phyloP scores from a whole-genome alignment of 2,329 filamentous ascomycete species.

The Lizonia empirigonia region DNA sequence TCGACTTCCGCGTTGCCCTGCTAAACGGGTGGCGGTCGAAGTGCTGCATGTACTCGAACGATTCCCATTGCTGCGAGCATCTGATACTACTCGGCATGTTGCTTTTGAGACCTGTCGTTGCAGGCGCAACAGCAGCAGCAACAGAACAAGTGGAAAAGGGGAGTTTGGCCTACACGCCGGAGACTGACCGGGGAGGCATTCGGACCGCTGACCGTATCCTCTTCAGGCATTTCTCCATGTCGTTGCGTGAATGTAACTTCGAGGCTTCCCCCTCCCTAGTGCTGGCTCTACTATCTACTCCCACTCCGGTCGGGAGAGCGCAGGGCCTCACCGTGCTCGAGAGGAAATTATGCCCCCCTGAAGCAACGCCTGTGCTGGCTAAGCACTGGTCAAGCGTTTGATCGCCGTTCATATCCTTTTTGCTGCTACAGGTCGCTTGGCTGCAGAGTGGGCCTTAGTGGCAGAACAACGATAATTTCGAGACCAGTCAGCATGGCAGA shows the following conservation, averaged over 20 bases:
- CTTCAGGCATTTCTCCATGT: conserved; percentile 23
- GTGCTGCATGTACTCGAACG: conserved; percentile 12
- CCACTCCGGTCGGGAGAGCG: conserved; percentile 25
- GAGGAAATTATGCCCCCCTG: conserved; percentile 43
- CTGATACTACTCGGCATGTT: neutral
- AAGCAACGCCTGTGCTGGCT: conserved; percentile 34
- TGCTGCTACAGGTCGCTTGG: conserved; percentile 23
- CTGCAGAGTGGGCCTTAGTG: neutral
- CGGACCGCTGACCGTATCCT: conserved; percentile 26
- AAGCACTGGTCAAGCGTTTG: conserved; percentile 49
- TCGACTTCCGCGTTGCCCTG: conserved; percentile 5
- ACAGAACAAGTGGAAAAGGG: conserved; percentile 4
- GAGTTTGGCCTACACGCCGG: conserved; percentile 17
- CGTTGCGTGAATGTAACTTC: conserved; percentile 29
- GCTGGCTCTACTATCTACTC: conserved; percentile 26
- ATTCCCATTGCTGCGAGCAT: neutral
- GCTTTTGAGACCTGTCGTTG: conserved; percentile 5
- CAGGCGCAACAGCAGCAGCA: conserved; percentile 2
- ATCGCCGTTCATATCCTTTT: conserved; percentile 46
- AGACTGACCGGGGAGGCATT: conserved; percentile 26
- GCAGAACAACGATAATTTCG: conserved; percentile 25
- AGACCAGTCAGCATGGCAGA: conserved; percentile 23
- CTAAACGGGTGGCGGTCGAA: conserved; percentile 25
- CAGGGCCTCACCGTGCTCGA: conserved; percentile 19
- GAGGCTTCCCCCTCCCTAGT: conserved; percentile 21